Base-by-base conservation (phyloP, 2,329 filamentous ascomycete genomes). In the Microsporum ferrugineum region DNA sequence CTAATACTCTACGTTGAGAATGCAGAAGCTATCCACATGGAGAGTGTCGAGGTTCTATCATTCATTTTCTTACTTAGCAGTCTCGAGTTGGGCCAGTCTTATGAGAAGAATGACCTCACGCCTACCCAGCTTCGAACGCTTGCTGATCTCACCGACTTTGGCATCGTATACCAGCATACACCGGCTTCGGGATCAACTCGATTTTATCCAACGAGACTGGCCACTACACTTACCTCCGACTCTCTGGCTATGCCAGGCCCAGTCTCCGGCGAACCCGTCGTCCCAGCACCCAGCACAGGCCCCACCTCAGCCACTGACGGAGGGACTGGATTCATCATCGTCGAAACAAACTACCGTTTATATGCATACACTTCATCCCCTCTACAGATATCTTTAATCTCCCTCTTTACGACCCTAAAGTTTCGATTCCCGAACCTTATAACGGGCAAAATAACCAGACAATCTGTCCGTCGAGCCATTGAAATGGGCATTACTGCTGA, bases 301-400 rank as follows among this genome's bases (percentile, higher is more conserved):
- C 66, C 27, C 68, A 68, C 53, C n/a, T 74, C 65, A 57, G 71
- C 70, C 58, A 66, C 65, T 29, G 69, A 71, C 53, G 63, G 71
- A 5, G 71, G 71, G 8, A 71, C 74, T 4, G 91, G 91, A 64
- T 94, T 90, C 77, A 90, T 99, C 71, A 91, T 99, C 69, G 84
- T 99, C 66, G 94, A 99, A 78, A 99, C 94, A 6, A 99, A 99
- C 76, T 97, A 96, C 77, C 88, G 94, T 31, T 78, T 99, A 67
- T 99, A 99, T 77, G 94, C 94, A 36, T 99, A 99, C 77, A 97
- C 95, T 5, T 87, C 88, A 38, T 96, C 91, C 0, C 89, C 91
- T 0, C 84, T 99, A 0, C 92, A 96, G 73, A 99, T 97, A 65
- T 90, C 91, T 60, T 90, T 99, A 63, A 85, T 99, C 53, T 86